These are phyloP conservation scores for Curvularia spicifera DNA, from an alignment of 2,329 filamentous ascomycete genomes.

Conservation along the genomic window DNA sequence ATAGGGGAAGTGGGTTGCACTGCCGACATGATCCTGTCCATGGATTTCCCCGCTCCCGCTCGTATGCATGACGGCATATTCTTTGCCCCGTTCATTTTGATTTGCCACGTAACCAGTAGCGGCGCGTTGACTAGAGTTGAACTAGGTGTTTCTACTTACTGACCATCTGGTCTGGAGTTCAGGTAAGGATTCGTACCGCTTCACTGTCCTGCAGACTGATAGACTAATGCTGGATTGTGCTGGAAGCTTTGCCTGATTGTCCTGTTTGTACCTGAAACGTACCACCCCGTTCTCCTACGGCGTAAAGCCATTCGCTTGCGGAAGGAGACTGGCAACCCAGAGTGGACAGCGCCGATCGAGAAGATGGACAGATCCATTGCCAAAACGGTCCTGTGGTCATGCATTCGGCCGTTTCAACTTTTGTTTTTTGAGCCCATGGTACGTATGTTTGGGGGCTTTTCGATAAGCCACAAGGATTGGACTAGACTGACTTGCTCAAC, in stretches of 20 bases:
- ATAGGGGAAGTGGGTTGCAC: constrained; percentile 5
- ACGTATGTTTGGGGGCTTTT: constrained; percentile 17
- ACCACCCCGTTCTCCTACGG: constrained; percentile 73
- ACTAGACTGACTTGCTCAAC: constrained; percentile 31
- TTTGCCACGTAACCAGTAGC: constrained; percentile 15
- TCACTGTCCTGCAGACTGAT: constrained; percentile 18
- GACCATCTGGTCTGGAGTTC: constrained; percentile 75
- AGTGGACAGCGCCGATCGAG: constrained; percentile 80
- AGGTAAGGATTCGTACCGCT: constrained; percentile 36
- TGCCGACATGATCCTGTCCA: constrained; percentile 5
- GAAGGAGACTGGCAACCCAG: constrained; percentile 76
- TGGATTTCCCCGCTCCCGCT: not conserved
- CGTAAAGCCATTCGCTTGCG: constrained; percentile 74
- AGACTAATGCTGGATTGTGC: constrained; percentile 31
- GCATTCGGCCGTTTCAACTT: constrained; percentile 75
- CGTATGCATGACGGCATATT: constrained; percentile 5
- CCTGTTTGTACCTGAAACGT: constrained; percentile 85
- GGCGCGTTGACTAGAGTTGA: constrained; percentile 31
- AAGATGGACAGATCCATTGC: constrained; percentile 71
- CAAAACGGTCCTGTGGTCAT: constrained; percentile 58
- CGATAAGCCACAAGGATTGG: constrained; percentile 24
- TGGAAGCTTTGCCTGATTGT: constrained; percentile 67
- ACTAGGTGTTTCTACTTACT: constrained; percentile 70
- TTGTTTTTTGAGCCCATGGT: constrained; percentile 82
- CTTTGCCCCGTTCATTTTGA: not conserved